These are phyloP conservation scores for Plasmopara viticola DNA, from an alignment of 352 stramenopile species.

Conservation along the genomic window DNA sequence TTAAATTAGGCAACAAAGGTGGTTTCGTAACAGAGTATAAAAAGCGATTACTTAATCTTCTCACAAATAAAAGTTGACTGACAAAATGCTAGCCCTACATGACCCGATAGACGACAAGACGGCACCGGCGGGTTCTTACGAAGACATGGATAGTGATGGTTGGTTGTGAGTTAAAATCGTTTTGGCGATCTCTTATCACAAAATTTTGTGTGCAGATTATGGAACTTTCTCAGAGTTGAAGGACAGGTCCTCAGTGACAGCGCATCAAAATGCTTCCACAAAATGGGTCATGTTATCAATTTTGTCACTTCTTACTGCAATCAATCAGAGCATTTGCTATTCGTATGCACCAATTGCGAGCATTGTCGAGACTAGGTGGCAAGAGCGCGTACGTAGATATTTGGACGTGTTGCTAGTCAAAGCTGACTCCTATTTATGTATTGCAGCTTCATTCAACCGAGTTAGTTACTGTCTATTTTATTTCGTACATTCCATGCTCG, in stretches of 20 bases:
- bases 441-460: slow-evolving; percentile 56
- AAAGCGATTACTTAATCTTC: no score
- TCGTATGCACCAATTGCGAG: slow-evolving; percentile 70
- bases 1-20: no score
- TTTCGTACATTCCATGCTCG: slow-evolving; percentile 74
- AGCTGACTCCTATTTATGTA: not conserved
- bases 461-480: slow-evolving; percentile 74
- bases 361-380: slow-evolving; percentile 53
- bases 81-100: no score
- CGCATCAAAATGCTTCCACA: slow-evolving; percentile 3
- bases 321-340: slow-evolving; percentile 77
- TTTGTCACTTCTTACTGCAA: slow-evolving; percentile 48
- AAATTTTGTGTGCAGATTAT: slow-evolving; percentile 10
- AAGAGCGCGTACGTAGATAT: slow-evolving; percentile 29
- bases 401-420: not conserved
- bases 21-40: no score
- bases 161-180: not conserved
- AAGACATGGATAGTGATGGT: slow-evolving; percentile 25
- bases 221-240: slow-evolving; percentile 20
- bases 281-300: slow-evolving; percentile 58
- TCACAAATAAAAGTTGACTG: no score
- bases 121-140: slow-evolving; percentile 14
- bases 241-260: not conserved
- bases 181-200: not conserved
- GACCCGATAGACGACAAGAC: no score